Evolutionary conservation across 768 basidiomycete genomes (phyloP), one percentile per base, ranked within the genome.

Genomic region (Strobilomyces confusus): DNA sequence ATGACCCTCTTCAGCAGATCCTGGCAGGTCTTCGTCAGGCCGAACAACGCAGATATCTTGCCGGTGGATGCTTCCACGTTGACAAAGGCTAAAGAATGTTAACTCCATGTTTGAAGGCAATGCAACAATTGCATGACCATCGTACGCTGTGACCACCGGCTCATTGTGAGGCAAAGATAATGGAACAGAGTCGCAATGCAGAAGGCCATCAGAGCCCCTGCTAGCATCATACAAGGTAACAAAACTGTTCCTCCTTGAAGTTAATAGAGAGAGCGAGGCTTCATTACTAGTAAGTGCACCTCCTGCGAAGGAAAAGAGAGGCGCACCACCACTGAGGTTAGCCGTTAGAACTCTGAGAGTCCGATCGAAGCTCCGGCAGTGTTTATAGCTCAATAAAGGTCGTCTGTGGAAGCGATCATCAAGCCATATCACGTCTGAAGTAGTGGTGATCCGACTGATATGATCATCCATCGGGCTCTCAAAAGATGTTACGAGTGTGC

Each of bases 171-270:
- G 69, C n/a, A 85, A 61, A 47, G 67, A 68, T 30, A 60, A 48
- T 1, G 85, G 82, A 4, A 67, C 57, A 8, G 67, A 61, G 51
- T 77, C 69, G 49, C 77, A 62, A 38, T 77, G 77, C n/a, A 82
- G 54, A 23, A 80, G 73, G 19, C 62, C 58, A 23, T 73, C 75
- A 34, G 54, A 48, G 15, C 68, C 53, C 26, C 69, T 72, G 34
- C 77, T 75, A 22, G 86, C 78, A 61, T 87, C 83, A 56, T 90
- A 91, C 4, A 86, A 61, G 2, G 84, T 81, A 14, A 85, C 68
- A 33, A 89, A 63, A 15, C 72, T 70, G 57, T 84, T 87, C 51
- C 71, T 77, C 4, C 76, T 77, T 4, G 89, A 87, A 1, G 79
- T 80, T 29, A 90, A 65, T 26, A 87, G 64, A 0, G 84, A 83